Evolutionary conservation across 169 alveolate species (phyloP).

Genomic region (Babesia bovis): DNA sequence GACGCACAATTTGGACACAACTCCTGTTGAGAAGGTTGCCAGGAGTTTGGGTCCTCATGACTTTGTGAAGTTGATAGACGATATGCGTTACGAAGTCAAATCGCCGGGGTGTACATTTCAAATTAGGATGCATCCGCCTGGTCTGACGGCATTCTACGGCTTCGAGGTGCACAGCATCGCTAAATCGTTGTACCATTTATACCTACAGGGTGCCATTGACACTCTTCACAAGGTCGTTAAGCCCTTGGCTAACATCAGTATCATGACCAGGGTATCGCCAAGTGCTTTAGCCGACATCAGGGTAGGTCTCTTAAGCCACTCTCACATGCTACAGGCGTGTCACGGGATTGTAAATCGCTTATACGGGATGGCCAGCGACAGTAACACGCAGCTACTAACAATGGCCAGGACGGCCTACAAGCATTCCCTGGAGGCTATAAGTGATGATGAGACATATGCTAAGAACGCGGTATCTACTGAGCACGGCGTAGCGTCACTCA

Average conservation of each 20-base stretch:
- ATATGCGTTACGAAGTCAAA: constrained; percentile 10
- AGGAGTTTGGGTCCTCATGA: constrained; percentile 4
- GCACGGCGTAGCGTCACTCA: constrained; percentile 46
- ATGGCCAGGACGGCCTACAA: constrained; percentile 50
- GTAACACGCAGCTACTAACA: constrained; percentile 1
- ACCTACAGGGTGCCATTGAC: constrained; percentile 29
- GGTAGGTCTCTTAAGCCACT: background rate
- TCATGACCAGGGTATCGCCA: constrained; percentile 22
- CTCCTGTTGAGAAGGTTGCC: constrained; percentile 15
- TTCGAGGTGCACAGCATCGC: constrained; percentile 44
- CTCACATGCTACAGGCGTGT: background rate
- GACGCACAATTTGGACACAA: constrained; percentile 38
- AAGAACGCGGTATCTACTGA: constrained; percentile 54
- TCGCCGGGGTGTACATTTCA: constrained; percentile 5
- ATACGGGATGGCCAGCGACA: background rate
- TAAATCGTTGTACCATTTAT: constrained; percentile 11
- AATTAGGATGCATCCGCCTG: constrained; percentile 23
- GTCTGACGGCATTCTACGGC: constrained; percentile 39
- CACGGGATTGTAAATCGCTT: constrained; percentile 6
- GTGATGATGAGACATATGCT: constrained; percentile 58
- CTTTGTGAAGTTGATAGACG: constrained; percentile 3
- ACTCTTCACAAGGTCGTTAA: constrained; percentile 26
- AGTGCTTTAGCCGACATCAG: background rate
- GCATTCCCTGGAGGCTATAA: constrained; percentile 60
- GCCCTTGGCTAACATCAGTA: constrained; percentile 1